These are phyloP conservation scores for Mortierella sp. DNA, from an alignment of 371 early-diverging fungal genomes.

Conservation along the genomic window DNA sequence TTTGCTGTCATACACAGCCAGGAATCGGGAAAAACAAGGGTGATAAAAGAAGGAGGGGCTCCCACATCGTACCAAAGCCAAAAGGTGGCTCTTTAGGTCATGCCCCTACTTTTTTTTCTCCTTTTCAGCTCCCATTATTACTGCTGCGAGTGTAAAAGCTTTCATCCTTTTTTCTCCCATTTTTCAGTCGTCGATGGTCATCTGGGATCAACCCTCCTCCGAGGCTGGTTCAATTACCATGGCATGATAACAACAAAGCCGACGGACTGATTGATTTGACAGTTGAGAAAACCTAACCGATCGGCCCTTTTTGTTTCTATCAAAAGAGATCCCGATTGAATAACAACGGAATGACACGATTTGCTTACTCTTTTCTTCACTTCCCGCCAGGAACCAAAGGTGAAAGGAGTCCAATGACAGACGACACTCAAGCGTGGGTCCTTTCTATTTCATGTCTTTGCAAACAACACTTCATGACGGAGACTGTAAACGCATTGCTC, in stretches of 20 bases:
- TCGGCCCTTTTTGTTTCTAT: not conserved
- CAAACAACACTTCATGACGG: not conserved
- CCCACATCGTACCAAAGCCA: not conserved
- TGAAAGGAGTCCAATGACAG: not conserved
- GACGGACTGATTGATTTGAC: not conserved
- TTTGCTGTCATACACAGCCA: conserved; percentile 9
- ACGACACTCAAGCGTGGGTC: not conserved
- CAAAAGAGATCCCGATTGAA: not conserved
- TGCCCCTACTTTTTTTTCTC: not conserved
- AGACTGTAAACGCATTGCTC: not conserved
- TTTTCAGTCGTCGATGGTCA: not conserved
- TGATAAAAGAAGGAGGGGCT: not conserved
- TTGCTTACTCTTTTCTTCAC: not conserved
- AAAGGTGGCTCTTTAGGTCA: not conserved
- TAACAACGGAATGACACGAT: too few relatives aligned
- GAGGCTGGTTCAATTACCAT: not conserved
- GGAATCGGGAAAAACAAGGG: conserved; percentile 2
- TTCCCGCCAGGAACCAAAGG: not conserved
- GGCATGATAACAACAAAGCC: not conserved
- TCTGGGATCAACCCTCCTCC: not conserved
- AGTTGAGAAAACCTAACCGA: not conserved
- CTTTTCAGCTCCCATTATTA: not conserved
- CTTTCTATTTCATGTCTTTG: too few relatives aligned
- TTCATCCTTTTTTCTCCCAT: not conserved
- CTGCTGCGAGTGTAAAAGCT: not conserved